Evolutionary conservation across 768 basidiomycete genomes (phyloP).

Genomic region (Guyanaporus albipodus): DNA sequence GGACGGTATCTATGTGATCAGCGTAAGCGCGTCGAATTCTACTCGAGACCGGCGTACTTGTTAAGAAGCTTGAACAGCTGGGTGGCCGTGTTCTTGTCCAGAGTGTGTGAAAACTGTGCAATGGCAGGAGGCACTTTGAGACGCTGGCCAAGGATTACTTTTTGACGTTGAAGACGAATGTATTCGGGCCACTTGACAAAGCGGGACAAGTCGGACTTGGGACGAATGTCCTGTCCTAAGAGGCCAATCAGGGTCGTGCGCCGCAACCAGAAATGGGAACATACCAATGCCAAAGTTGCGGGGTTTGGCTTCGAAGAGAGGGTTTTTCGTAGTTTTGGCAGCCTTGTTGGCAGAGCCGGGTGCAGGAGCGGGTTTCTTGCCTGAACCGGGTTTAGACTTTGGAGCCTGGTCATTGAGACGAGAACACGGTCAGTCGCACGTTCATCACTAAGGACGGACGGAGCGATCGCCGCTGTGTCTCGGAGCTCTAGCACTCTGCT

Average conservation of each 20-base stretch:
- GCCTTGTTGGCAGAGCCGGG: constrained; percentile 77
- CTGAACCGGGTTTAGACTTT: constrained; percentile 63
- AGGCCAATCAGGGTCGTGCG: neutral
- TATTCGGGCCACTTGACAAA: constrained; percentile 99
- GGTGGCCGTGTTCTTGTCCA: constrained; percentile 99
- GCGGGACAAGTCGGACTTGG: constrained; percentile 85
- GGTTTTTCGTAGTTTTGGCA: constrained; percentile 83
- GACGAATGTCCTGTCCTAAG: constrained; percentile 90
- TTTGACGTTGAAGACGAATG: constrained; percentile 95
- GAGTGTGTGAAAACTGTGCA: constrained; percentile 93
- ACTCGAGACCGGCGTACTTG: constrained; percentile 49
- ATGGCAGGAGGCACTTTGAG: constrained; percentile 98
- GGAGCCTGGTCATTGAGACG: constrained; percentile 93
- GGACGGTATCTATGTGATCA: constrained; percentile 57
- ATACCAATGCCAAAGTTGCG: constrained; percentile 97
- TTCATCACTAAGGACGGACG: constrained; percentile 22
- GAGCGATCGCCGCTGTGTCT: constrained; percentile 34
- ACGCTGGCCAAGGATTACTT: constrained; percentile 96
- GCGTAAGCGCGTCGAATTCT: neutral
- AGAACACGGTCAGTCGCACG: constrained; percentile 40
- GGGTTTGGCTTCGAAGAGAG: constrained; percentile 86
- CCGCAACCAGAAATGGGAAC: neutral
- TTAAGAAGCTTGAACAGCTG: constrained; percentile 97
- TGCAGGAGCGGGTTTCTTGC: constrained; percentile 83
- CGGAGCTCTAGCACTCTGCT: constrained; percentile 52